Evolutionary conservation across 2,329 filamentous ascomycete genomes (phyloP), one percentile per base, ranked within the genome.

Genomic region (Xylariomycetidae sp.): DNA sequence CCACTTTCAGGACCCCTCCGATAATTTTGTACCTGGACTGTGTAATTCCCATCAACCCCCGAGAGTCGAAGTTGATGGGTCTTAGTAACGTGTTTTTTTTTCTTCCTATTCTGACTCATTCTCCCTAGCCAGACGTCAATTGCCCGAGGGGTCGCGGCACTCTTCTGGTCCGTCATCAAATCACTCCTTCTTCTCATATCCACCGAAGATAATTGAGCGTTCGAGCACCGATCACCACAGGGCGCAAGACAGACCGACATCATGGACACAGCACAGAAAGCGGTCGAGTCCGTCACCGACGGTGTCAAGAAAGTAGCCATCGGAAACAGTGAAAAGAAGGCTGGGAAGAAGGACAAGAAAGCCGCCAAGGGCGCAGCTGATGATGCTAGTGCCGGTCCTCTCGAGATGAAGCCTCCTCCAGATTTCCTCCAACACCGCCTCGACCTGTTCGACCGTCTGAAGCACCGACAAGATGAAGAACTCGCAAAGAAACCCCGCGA

Each of bases 371-470:
- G 53, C 36, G 51, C 47, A 27, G 53, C 50, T 39, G 54, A 52
- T 34, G 59, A 56, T 33, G 45, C 53, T 34, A 57, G 56, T 29
- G 51, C 61, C 15, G 63, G 62, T n/a, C 61, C 66, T 27, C 57
- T 73, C 38, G 67, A 74, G 63, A 57, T 63, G 54, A 61, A 56
- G 49, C 71, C 64, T 20, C 69, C 78, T 14, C 83, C 88, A 36
- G 78, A 82, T 40, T 95, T 85, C 62, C 79, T 96, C 43, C 70
- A 88, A 53, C 79, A 88, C 62, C 82, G 90, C 44, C 80, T 96
- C 53, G 76, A 83, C 36, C 69, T 96, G 29, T 97, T 95, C 66
- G 85, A 95, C 59, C 80, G 82, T 58, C 71, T 96, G 48, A 94
- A 92, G 74, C 81, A 85, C 46, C 77, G 85, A 58, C 79, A 88